Base-by-base conservation (phyloP, 768 basidiomycete species). In the Pisolithus orientalis region DNA sequence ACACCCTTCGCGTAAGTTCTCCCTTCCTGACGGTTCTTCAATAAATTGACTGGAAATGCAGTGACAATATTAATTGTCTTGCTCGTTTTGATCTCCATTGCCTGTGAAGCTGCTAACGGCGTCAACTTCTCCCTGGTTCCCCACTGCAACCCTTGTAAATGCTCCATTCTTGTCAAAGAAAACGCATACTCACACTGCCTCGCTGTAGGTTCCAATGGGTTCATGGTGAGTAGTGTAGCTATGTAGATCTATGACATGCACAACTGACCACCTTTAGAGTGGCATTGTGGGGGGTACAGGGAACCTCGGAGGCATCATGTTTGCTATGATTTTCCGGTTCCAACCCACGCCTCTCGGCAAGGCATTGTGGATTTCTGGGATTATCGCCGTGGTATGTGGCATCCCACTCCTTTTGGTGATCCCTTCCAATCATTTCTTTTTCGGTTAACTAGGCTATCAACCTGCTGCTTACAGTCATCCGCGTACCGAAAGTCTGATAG, bases 71-170 rank as follows among this genome's bases (percentile, higher is more conserved):
- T 77, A 7, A 72, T 78, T 57, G 65, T 66, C 14, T 43, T 78
- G 8, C 56, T 73, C n/a, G 65, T 72, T 6, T 59, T 75, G 37
- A 65, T 76, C 50, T 75, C 65, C 6, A 38, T 70, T 8, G 60
- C 61, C 52, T 70, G 70, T 29, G 74, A 78, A 59, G 62, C 72
- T 9, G 77, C 67, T 0, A 80, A 80, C 54, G 79, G 79, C 6
- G 72, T 73, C 4, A 79, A 74, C 59, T 79, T 79, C 55, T 64
- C 76, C 16, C 68, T 76, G 39, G 75, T 77, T 0, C 77, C 78
- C 1, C 77, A 78, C 55, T 75, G 75, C 61, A 77, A 75, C 54
- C 59, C 75, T 9, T 67, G 68, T 63, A 66, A 64, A 58, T 70
- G 14, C 63, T 49, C 61, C 61, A 25, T 48, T 54, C 37, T 50